These are phyloP conservation scores for Cladosporium cucumerinum DNA, from an alignment of 2,329 filamentous ascomycete species.

Conservation along the genomic window DNA sequence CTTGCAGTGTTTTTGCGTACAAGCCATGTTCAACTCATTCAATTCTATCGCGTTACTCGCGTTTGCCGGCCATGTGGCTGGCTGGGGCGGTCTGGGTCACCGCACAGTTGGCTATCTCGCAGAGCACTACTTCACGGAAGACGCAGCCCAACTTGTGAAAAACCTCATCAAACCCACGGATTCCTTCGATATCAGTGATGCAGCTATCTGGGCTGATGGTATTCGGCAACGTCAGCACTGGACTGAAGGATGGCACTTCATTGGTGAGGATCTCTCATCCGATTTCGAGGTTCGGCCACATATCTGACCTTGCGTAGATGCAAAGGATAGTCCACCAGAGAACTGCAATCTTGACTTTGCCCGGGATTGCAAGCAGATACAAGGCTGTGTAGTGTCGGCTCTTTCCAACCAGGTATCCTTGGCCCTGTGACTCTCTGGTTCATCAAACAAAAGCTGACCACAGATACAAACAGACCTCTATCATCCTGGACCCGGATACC, in stretches of 20 bases:
- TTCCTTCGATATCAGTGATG: constrained; percentile 11
- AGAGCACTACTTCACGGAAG: constrained; percentile 5
- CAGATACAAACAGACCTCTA: constrained; percentile 44
- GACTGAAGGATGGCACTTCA: constrained; percentile 14
- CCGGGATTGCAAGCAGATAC: constrained; percentile 48
- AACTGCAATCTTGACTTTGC: constrained; percentile 48
- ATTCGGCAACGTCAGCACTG: not conserved
- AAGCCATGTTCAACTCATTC: not conserved
- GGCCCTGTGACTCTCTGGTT: not conserved
- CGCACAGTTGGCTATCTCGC: constrained; percentile 13
- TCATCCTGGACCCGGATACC: constrained; percentile 31
- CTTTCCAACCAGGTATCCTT: constrained; percentile 36
- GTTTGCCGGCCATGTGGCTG: not conserved
- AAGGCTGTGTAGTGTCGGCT: constrained; percentile 52
- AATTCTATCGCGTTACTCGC: not conserved
- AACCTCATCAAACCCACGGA: not conserved
- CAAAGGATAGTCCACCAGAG: constrained; percentile 44
- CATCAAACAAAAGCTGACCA: not conserved
- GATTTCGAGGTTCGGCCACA: not conserved
- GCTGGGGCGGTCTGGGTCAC: constrained; percentile 13
- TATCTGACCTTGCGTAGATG: constrained; percentile 50
- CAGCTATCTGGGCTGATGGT: constrained; percentile 6
- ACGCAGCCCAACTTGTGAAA: not conserved
- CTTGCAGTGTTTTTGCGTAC: too few species aligned
- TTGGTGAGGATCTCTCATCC: not conserved